Percentiles rank a stretch among this genome's conserved stretches.
Conservation (phyloP, 345 rosid species). For the Citropsis articulata region DNA sequence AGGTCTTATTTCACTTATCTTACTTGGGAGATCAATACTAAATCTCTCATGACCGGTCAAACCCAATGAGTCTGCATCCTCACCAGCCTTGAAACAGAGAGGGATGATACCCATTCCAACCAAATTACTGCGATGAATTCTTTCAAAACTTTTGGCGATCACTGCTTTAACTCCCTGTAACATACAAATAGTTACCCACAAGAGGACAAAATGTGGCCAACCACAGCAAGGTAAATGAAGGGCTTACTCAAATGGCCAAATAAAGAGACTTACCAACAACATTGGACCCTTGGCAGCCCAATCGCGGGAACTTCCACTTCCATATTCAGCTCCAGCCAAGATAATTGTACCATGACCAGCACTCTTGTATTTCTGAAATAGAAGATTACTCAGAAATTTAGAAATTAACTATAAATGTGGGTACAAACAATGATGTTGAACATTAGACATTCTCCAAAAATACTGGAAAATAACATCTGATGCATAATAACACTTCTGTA, state of each 20-base stretch:
- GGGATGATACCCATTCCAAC: slow-evolving; percentile 99
- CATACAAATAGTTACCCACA: slow-evolving; percentile 14
- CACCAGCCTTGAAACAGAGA: slow-evolving; percentile 86
- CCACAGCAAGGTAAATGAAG: background rate
- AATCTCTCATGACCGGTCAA: slow-evolving; percentile 90
- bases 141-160: slow-evolving; percentile 95
- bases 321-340: slow-evolving; percentile 97
- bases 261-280: slow-evolving; percentile 57
- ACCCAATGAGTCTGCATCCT: slow-evolving; percentile 88
- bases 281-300: slow-evolving; percentile 99
- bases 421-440: background rate
- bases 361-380: slow-evolving; percentile 71
- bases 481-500: background rate
- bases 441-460: background rate
- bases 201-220: background rate
- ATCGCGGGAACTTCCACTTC: slow-evolving; percentile 99
- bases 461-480: background rate
- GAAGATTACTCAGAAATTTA: background rate
- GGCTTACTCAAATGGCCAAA: background rate
- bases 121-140: slow-evolving; percentile 96
- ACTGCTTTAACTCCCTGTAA: slow-evolving; percentile 95
- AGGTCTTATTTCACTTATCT: slow-evolving; percentile 70
- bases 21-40: slow-evolving; percentile 79
- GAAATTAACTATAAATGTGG: background rate
- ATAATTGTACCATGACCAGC: slow-evolving; percentile 78